A percentile compares a stretch with the other conserved stretches of the same genome.
Conservation (phyloP, 176 grass and related monocot genomes). For the Carex myosuroides region DNA sequence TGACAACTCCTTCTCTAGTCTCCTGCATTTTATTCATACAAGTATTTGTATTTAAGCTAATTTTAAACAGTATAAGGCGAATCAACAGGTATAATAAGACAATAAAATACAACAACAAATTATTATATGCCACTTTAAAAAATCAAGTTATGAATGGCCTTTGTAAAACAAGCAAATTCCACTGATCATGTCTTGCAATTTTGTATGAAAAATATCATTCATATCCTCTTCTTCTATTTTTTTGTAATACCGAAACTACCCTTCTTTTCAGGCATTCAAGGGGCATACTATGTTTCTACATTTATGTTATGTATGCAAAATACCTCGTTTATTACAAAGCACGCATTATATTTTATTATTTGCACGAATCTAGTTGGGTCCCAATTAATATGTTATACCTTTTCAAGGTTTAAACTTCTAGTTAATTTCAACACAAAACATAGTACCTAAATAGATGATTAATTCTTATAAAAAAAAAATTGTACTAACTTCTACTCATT, state of each 20-base stretch:
- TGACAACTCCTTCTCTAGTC: constrained; percentile 61
- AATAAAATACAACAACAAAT: neutral
- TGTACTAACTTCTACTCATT: neutral
- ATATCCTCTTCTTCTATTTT: neutral
- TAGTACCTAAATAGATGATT: neutral
- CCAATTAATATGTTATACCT: neutral
- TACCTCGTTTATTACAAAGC: neutral
- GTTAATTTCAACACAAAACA: neutral
- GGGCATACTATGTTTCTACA: neutral
- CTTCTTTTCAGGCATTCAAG: neutral
- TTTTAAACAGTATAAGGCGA: neutral
- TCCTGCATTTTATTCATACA: constrained; percentile 37
- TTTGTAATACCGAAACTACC: neutral
- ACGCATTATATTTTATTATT: neutral
- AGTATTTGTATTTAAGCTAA: neutral
- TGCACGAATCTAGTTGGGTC: neutral
- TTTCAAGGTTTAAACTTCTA: neutral
- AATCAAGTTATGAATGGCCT: neutral
- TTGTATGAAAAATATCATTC: neutral
- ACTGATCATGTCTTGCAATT: neutral
- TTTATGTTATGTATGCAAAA: neutral
- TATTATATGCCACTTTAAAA: neutral
- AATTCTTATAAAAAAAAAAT: neutral
- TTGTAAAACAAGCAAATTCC: neutral
- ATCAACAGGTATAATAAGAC: neutral